phyloP scores from a whole-genome alignment of 306 rosid species.

The Echinosophora koreensis region DNA sequence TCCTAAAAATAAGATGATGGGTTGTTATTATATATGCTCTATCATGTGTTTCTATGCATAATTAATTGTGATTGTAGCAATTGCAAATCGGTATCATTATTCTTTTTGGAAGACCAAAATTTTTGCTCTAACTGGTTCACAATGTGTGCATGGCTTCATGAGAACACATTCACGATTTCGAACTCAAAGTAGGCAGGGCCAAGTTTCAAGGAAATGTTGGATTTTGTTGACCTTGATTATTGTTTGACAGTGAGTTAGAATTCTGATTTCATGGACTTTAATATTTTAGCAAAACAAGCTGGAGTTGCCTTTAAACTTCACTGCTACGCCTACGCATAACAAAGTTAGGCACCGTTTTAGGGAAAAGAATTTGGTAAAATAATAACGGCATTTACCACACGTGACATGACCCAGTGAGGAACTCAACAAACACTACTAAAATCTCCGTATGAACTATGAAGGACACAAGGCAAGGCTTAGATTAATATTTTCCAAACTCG shows the following conservation, averaged over 20 bases:
- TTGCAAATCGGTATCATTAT: neutral
- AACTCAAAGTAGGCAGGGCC: conserved; percentile 41
- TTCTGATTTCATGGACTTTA: neutral
- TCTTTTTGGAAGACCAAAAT: neutral
- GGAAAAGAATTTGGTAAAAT: neutral
- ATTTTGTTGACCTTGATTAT: conserved; percentile 44
- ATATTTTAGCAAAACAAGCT: conserved; percentile 25
- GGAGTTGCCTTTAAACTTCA: conserved; percentile 22
- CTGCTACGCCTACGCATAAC: neutral
- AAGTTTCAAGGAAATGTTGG: conserved; percentile 49
- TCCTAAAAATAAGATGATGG: too few species aligned
- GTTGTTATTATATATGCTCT: too few species aligned
- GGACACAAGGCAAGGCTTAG: neutral
- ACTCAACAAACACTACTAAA: neutral
- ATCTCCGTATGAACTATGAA: neutral
- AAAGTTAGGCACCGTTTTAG: conserved; percentile 13
- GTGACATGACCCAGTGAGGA: conserved; percentile 3
- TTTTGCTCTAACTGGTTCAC: conserved; percentile 34
- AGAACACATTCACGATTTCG: conserved; percentile 35
- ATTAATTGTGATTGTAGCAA: neutral
- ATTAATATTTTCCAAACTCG: conserved; percentile 20
- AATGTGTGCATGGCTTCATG: conserved; percentile 32
- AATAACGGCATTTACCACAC: neutral
- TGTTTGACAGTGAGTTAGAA: neutral
- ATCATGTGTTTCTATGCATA: neutral